Base-by-base conservation (phyloP, 78 protist genomes). In the Dictyostelium firmibasis region DNA sequence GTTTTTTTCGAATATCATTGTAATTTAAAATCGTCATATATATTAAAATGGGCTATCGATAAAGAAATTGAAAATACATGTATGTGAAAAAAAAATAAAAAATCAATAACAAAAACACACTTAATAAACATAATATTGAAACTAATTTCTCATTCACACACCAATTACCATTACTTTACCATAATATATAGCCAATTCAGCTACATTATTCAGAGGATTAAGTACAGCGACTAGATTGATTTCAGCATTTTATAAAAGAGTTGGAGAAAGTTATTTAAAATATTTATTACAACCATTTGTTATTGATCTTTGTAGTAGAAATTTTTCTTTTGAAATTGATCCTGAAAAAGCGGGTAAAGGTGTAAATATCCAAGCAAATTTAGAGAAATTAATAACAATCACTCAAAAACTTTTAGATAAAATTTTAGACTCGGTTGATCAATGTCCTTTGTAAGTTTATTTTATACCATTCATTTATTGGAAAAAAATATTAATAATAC, bases 11-110 rank as follows among this genome's bases (percentile, higher is more conserved):
- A 86, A 60, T 75, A 75, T 38, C 92, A 86, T 57, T 86, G 81
- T 64, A 77, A 31, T 35, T 77, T 77, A 57, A 74, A 60, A 53
- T 86, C 92, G 5, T 44, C 72, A 2, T 77, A 67, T 86, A 27
- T 86, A 25, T 53, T 86, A 74, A 86, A 86, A 57, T 86, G 92
- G 92, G 92, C 92, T 38, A 86, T 86, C 62, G 92, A 86, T 41
- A 86, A 36, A 41, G 92, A 86, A 60, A 60, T 86, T 11, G 92
- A 86, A 14, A 35, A 43, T 27, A 86, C 92, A 23, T 36, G 36
- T 79, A 79, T 29, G 43, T 70, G 2, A n/a, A n/a, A n/a, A 4
- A 6, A n/a, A 1, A n/a, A 62, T 3, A 23, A 62, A 62, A 6
- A 62, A 62, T 7, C 20, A 62, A 6, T 2, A 62, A 6, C 23